These are phyloP conservation scores for Penicillium aurantiogriseum DNA, from an alignment of 2,329 filamentous ascomycete species.

Conservation along the genomic window DNA sequence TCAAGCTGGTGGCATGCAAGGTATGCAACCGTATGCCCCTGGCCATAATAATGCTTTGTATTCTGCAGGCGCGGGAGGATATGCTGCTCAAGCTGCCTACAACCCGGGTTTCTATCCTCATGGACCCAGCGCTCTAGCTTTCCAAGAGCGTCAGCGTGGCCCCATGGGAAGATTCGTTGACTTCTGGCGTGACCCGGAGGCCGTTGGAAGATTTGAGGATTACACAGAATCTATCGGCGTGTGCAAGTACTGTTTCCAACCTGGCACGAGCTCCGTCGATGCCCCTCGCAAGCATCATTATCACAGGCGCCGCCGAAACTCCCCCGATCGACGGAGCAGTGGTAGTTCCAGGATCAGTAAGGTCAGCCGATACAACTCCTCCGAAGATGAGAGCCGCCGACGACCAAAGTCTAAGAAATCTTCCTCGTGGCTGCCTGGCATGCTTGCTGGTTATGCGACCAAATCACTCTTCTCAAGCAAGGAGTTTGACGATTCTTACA, in stretches of 20 bases:
- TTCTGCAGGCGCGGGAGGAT: conserved; percentile 36
- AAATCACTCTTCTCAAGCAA: conserved; percentile 54
- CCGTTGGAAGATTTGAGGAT: conserved; percentile 65
- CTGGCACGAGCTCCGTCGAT: conserved; percentile 54
- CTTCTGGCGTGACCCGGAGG: conserved; percentile 63
- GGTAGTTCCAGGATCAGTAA: conserved; percentile 54
- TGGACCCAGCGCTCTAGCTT: conserved; percentile 43
- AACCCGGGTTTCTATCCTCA: conserved; percentile 34
- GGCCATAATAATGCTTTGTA: conserved; percentile 44
- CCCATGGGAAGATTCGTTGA: conserved; percentile 57
- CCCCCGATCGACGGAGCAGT: conserved; percentile 46
- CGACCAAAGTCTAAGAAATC: conserved; percentile 46
- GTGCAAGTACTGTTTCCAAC: conserved; percentile 65
- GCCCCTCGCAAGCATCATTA: conserved; percentile 63
- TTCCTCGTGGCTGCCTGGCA: conserved; percentile 53
- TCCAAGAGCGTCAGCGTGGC: conserved; percentile 55
- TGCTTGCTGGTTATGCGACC: conserved; percentile 56
- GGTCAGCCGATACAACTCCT: conserved; percentile 56
- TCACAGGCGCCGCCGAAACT: conserved; percentile 42
- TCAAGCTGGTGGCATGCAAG: conserved; percentile 15
- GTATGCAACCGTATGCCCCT: conserved; percentile 7
- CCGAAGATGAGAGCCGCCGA: conserved; percentile 50
- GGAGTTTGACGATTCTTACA: conserved; percentile 62
- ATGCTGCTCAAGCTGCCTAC: conserved; percentile 37
- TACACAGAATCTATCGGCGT: conserved; percentile 67